Percentiles rank a stretch among this genome's conserved stretches.
These are phyloP conservation scores for Quercus glauca DNA, from an alignment of 306 rosid species.

Conservation along the genomic window DNA sequence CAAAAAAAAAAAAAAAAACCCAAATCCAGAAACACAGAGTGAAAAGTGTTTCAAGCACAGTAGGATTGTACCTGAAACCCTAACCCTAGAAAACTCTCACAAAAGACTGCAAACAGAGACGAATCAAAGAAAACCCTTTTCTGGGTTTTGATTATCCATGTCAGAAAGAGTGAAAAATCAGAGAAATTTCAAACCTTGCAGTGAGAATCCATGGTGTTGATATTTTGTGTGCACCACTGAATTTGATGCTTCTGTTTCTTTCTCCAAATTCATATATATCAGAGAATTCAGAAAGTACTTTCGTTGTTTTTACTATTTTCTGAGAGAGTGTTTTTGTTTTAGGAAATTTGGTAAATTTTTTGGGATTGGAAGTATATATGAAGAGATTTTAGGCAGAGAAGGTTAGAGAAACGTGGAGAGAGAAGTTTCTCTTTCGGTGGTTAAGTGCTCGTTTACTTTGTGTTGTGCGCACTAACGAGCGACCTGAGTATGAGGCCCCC, in stretches of 20 bases:
- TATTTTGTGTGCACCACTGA: not conserved
- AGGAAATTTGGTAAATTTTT: too few species aligned
- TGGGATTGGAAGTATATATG: too few species aligned
- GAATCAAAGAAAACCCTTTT: constrained; percentile 15
- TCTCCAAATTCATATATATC: not conserved
- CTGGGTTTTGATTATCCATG: not conserved
- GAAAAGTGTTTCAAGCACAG: not conserved
- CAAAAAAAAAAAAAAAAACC: not conserved
- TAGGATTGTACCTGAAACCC: constrained; percentile 20
- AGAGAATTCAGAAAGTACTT: not conserved
- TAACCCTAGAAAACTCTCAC: constrained; percentile 26
- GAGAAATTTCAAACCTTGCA: constrained; percentile 47
- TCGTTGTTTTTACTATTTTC: too few species aligned
- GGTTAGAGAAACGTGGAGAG: too few species aligned
- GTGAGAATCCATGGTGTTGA: constrained; percentile 16
- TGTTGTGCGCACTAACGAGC: too few species aligned
- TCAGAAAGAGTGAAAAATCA: constrained; percentile 1
- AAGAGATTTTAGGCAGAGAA: too few species aligned
- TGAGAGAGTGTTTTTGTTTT: too few species aligned
- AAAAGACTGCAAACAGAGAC: constrained; percentile 22
- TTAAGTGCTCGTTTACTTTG: too few species aligned
- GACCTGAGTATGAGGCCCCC: too few species aligned
- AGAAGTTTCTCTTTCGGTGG: too few species aligned
- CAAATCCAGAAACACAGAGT: constrained; percentile 5
- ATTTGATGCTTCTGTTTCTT: not conserved